Percentiles rank a stretch among this genome's conserved stretches.
Evolutionary conservation across 2,329 filamentous ascomycete species (phyloP).

Genomic region (Chrysoporthe cubensis): DNA sequence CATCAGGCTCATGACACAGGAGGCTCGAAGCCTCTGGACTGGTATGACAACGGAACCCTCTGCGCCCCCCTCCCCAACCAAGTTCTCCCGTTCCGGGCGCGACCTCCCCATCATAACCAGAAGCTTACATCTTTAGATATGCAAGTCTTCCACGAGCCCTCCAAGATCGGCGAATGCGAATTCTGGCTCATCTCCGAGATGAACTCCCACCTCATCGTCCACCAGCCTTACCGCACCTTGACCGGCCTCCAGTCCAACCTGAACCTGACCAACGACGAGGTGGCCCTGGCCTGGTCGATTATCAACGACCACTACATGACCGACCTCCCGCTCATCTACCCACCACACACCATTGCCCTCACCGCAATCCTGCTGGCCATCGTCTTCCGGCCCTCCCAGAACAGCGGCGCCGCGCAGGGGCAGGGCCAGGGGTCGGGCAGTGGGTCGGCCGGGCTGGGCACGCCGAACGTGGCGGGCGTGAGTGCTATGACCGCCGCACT

Average conservation of each 20-base stretch:
- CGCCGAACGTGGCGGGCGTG: constrained; percentile 42
- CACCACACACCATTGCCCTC: constrained; percentile 87
- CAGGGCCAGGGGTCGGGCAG: constrained; percentile 27
- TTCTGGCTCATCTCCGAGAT: constrained; percentile 92
- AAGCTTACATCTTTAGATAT: constrained; percentile 26
- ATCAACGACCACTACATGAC: constrained; percentile 94
- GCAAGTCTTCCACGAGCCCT: constrained; percentile 65
- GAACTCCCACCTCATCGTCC: constrained; percentile 84
- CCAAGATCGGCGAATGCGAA: constrained; percentile 90
- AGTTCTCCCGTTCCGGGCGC: neutral
- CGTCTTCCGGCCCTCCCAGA: constrained; percentile 69
- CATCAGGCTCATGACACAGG: constrained; percentile 85
- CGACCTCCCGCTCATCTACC: constrained; percentile 81
- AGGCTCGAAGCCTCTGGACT: constrained; percentile 84
- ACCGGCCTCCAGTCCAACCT: constrained; percentile 72
- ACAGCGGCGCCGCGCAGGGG: constrained; percentile 37
- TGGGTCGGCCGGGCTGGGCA: constrained; percentile 29
- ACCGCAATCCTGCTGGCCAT: constrained; percentile 83
- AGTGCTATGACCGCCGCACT: constrained; percentile 55
- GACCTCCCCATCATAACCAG: neutral
- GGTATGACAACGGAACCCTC: constrained; percentile 42
- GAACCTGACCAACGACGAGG: constrained; percentile 75
- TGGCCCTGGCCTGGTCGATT: constrained; percentile 76
- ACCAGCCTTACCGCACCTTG: constrained; percentile 87
- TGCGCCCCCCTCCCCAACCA: neutral